Conservation (phyloP, 2,329 filamentous ascomycete species). For the Sporothrix sp. region DNA sequence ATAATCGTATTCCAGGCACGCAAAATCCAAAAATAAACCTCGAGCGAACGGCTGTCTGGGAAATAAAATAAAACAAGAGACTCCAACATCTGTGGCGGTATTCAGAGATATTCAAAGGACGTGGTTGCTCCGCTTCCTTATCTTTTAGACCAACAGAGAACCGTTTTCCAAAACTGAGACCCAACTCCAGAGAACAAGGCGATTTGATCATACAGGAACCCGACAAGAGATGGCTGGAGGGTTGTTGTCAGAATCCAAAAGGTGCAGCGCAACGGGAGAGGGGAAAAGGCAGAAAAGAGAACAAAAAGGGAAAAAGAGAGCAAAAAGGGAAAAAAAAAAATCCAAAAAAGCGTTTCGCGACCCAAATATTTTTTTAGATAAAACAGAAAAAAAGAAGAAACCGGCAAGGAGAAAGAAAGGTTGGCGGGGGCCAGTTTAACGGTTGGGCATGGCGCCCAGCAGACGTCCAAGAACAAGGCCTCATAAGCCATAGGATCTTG, state of each 20-base stretch:
- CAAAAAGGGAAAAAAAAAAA: neutral
- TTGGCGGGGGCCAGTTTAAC: too few relatives aligned
- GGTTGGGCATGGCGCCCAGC: too few relatives aligned
- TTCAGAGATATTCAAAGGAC: too few relatives aligned
- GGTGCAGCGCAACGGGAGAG: constrained; percentile 14
- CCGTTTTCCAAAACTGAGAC: constrained; percentile 18
- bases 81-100: too few relatives aligned
- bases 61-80: too few relatives aligned
- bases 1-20: too few relatives aligned
- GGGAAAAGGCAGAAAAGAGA: constrained; percentile 17
- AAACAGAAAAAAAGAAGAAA: neutral
- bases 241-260: constrained; percentile 22
- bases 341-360: too few relatives aligned
- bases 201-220: constrained; percentile 25
- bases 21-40: too few relatives aligned
- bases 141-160: constrained; percentile 17
- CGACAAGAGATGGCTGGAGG: constrained; percentile 17
- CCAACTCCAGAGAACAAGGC: constrained; percentile 19
- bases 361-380: neutral
- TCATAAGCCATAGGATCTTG: too few relatives aligned
- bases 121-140: neutral
- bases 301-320: neutral
- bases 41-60: too few relatives aligned
- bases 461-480: constrained; percentile 1
- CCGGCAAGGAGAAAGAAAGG: neutral